Evolutionary conservation across 2,329 filamentous ascomycete species (phyloP).

Genomic region (Venturia carpophila): DNA sequence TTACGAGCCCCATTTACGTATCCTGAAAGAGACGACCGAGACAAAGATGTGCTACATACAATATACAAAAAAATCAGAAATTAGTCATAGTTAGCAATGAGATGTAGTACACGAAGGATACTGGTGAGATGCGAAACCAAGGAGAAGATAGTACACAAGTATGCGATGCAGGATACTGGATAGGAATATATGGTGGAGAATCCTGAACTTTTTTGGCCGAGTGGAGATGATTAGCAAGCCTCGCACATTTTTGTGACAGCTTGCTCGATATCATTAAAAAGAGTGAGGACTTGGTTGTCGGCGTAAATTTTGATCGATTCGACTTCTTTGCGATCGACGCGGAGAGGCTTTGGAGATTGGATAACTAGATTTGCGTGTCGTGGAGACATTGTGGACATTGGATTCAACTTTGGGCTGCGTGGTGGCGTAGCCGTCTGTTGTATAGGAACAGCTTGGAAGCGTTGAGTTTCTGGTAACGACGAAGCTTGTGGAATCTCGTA

Average conservation of each 20-base stretch:
- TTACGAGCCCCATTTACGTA: background rate
- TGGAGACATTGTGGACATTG: background rate
- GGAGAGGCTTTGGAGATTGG: conserved; percentile 21
- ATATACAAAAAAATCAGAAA: background rate
- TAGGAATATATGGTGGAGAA: background rate
- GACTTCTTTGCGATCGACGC: conserved; percentile 31
- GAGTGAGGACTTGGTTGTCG: conserved; percentile 34
- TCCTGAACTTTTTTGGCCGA: no score
- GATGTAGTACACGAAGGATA: background rate
- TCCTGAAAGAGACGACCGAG: background rate
- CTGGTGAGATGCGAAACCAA: background rate
- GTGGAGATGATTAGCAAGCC: conserved; percentile 22
- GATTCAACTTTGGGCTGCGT: conserved; percentile 19
- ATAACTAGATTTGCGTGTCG: conserved; percentile 16
- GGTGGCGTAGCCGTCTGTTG: conserved; percentile 15
- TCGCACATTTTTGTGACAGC: conserved; percentile 38
- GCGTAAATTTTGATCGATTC: conserved; percentile 39
- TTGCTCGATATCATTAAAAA: conserved; percentile 37
- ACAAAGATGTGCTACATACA: background rate
- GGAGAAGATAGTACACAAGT: no score
- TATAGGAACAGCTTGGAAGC: background rate
- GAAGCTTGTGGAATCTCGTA: conserved; percentile 17
- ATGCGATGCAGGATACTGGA: no score
- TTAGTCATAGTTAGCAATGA: background rate
- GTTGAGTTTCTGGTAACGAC: background rate